These are phyloP conservation scores for Micractinium conductrix DNA, from an alignment of 139 green algal genomes.

Conservation along the genomic window DNA sequence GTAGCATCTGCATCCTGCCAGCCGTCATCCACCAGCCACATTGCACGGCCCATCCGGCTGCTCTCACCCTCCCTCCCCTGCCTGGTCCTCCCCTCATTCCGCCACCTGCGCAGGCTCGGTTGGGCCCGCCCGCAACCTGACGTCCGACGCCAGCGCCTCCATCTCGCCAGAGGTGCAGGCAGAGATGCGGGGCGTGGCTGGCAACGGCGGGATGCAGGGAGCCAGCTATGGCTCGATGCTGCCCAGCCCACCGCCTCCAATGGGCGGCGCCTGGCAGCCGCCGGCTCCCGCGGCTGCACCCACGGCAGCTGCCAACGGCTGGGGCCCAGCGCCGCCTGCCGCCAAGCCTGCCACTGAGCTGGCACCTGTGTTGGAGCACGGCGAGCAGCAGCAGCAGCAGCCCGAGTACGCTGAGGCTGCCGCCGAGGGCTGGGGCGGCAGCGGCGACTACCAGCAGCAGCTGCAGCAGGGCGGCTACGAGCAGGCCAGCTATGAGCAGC, in stretches of 20 bases:
- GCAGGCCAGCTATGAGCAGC: not conserved
- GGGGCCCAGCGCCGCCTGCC: too few species aligned
- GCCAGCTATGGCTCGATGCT: constrained; percentile 7
- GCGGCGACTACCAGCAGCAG: not conserved
- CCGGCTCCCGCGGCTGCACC: not conserved
- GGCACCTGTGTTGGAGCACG: too few species aligned
- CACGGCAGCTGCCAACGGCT: not conserved
- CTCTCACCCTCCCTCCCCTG: not conserved
- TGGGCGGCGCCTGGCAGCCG: not conserved
- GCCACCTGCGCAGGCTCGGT: not conserved
- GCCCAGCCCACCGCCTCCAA: not conserved
- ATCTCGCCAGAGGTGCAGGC: constrained; percentile 18
- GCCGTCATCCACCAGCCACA: not conserved
- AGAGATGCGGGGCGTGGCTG: not conserved
- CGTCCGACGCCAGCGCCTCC: not conserved
- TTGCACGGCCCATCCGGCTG: not conserved
- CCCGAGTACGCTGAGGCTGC: not conserved
- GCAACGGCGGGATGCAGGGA: not conserved
- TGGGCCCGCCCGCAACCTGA: constrained; percentile 21
- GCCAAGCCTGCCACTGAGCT: too few species aligned
- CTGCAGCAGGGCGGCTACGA: not conserved
- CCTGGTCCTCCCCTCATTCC: not conserved
- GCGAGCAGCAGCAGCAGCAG: not conserved
- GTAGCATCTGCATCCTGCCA: not conserved
- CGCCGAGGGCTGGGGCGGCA: too few species aligned